Percentiles rank a stretch among this genome's conserved stretches.
phyloP scores from a whole-genome alignment of 2,329 filamentous ascomycete genomes.

The Penicillium brasilianum region DNA sequence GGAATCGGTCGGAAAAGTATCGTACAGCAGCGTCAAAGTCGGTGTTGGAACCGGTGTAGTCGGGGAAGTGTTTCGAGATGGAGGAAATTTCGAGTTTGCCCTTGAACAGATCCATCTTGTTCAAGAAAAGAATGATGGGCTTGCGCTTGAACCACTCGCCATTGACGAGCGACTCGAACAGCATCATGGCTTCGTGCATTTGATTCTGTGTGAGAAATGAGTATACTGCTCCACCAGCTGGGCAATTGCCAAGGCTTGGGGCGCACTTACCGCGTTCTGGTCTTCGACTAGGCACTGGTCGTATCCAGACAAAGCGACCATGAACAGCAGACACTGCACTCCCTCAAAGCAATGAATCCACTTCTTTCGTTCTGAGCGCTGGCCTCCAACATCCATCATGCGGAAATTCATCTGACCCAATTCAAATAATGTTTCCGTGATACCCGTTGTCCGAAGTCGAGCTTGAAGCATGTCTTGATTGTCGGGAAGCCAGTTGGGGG shows the following conservation, averaged over 20 bases:
- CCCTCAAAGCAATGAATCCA: slow-evolving; percentile 98
- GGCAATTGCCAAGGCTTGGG: neutral
- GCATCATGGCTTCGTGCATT: slow-evolving; percentile 88
- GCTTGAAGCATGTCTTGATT: slow-evolving; percentile 95
- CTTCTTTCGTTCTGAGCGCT: slow-evolving; percentile 92
- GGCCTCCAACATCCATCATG: slow-evolving; percentile 95
- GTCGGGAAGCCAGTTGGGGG: slow-evolving; percentile 79
- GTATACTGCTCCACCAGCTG: neutral
- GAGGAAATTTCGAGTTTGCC: slow-evolving; percentile 74
- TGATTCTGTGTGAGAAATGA: slow-evolving; percentile 65
- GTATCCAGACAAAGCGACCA: slow-evolving; percentile 94
- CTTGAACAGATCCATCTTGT: slow-evolving; percentile 86
- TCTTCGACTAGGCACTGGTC: slow-evolving; percentile 96
- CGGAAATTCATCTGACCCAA: slow-evolving; percentile 90
- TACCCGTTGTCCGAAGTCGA: slow-evolving; percentile 88
- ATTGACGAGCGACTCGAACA: slow-evolving; percentile 84
- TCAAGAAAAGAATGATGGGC: slow-evolving; percentile 81
- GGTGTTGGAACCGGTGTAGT: slow-evolving; percentile 73
- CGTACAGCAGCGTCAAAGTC: slow-evolving; percentile 77
- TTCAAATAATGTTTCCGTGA: slow-evolving; percentile 93
- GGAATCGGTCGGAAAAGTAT: slow-evolving; percentile 83
- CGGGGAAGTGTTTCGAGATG: slow-evolving; percentile 76
- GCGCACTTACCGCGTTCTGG: slow-evolving; percentile 81
- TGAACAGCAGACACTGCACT: slow-evolving; percentile 87
- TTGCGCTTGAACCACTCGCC: slow-evolving; percentile 86